Base-by-base conservation (phyloP, 192 early-diverging fungal species). In the Borealophlyctis nickersoniae region DNA sequence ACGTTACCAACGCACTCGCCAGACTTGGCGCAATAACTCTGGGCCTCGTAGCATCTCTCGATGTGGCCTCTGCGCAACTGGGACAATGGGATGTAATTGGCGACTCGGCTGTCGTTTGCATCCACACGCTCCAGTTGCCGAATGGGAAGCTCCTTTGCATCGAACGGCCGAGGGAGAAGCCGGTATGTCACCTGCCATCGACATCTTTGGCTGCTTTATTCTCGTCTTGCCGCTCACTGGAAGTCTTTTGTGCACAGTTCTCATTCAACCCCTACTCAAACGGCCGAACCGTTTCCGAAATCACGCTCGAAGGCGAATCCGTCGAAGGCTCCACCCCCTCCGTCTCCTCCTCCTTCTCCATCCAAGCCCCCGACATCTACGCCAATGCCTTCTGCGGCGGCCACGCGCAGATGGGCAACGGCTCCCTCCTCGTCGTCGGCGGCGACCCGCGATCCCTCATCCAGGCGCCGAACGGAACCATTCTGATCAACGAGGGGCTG, bases 311-410 rank as follows among this genome's bases (percentile, higher is more conserved):
- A 45, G 39, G 39, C 39, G 39, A 45, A 45, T 45, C 39, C 39
- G 39, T 45, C 39, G 39, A 45, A 45, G 39, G 39, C 39, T 7
- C 9, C 39, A 19, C 39, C 7, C 7, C 39, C 39, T 45, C 7
- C 39, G 39, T 45, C 39, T 7, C 39, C 39, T 13, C 39, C 7
- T 13, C 7, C 39, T 45, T 13, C 19, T 19, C 7, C 39, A 45
- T 13, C 39, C 39, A 45, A 45, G 9, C 39, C 39, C 39, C 39
- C 39, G 7, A 7, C 39, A 19, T 45, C 39, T 45, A 45, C 39
- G 39, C 39, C 39, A 45, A 62, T 29, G 60, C 77, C 32, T 79
- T 79, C 57, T 79, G 77, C 58, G 60, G 55, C 22, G 74, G 75
- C 54, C 74, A 73, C 51, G 54, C 75, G 2, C 64, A 67, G 29